phyloP scores from a whole-genome alignment of 2,329 filamentous ascomycete genomes.

The Sodiomyces alkalinus region DNA sequence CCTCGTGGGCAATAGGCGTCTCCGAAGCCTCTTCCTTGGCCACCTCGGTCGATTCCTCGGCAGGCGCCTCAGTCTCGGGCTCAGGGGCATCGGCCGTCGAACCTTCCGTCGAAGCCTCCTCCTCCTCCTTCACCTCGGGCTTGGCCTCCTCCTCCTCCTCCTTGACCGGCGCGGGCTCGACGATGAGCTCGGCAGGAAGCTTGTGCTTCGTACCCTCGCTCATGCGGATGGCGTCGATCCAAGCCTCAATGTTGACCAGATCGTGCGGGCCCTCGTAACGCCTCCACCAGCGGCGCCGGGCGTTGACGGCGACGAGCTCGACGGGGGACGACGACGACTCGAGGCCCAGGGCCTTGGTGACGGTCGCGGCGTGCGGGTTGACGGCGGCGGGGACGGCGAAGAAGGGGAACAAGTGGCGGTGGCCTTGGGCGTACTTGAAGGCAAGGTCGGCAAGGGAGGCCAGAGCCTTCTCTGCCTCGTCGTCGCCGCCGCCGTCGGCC shows the following conservation, averaged over 20 bases:
- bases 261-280: conserved; percentile 50
- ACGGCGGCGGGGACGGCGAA: conserved; percentile 50
- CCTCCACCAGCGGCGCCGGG: conserved; percentile 75
- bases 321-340: conserved; percentile 39
- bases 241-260: conserved; percentile 53
- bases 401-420: conserved; percentile 67
- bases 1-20: conserved; percentile 24
- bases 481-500: conserved; percentile 25
- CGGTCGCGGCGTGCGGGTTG: conserved; percentile 13
- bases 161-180: conserved; percentile 19
- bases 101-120: conserved; percentile 6
- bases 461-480: conserved; percentile 41
- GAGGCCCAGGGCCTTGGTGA: conserved; percentile 51
- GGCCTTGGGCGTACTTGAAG: conserved; percentile 54
- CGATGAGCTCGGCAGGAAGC: conserved; percentile 47
- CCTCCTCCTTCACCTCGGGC: conserved; percentile 9
- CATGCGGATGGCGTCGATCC: conserved; percentile 84
- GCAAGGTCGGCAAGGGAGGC: conserved; percentile 55
- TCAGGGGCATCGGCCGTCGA: conserved; percentile 10
- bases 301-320: conserved; percentile 71
- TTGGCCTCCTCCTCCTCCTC: conserved; percentile 24
- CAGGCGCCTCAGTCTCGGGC: conserved; percentile 14
- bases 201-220: conserved; percentile 72
- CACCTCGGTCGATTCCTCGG: conserved; percentile 13
- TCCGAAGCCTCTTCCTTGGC: conserved; percentile 12